phyloP scores from a whole-genome alignment of 2,329 filamentous ascomycete genomes.

The Paecilomyces formosus region DNA sequence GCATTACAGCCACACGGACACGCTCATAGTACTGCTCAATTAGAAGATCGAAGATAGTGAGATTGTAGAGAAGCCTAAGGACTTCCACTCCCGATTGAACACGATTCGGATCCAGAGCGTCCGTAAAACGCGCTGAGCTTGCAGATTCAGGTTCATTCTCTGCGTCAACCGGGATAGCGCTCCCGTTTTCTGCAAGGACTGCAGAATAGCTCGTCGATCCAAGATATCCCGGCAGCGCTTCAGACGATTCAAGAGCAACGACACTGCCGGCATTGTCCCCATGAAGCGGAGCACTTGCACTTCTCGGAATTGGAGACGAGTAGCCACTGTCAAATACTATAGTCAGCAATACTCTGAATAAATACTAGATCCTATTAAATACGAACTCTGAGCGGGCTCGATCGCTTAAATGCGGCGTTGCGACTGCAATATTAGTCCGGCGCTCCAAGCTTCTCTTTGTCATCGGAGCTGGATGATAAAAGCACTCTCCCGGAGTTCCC shows the following conservation, averaged over 20 bases:
- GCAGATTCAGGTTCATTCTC: slow-evolving; percentile 11
- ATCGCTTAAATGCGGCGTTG: background rate
- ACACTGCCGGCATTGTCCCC: background rate
- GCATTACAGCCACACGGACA: slow-evolving; percentile 15
- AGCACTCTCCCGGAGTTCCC: slow-evolving; percentile 22
- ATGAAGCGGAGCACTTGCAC: background rate
- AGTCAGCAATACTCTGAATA: background rate
- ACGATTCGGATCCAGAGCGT: slow-evolving; percentile 18
- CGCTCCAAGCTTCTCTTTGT: slow-evolving; percentile 15
- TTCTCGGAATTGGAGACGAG: background rate
- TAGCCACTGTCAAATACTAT: background rate
- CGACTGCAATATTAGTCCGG: background rate
- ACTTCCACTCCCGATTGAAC: slow-evolving; percentile 24
- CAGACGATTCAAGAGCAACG: slow-evolving; percentile 14
- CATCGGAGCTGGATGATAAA: slow-evolving; percentile 33
- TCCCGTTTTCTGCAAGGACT: slow-evolving; percentile 24
- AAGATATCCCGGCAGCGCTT: slow-evolving; percentile 22
- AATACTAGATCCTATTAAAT: background rate
- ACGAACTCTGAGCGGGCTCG: background rate
- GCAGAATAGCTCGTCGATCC: slow-evolving; percentile 29
- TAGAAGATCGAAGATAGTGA: slow-evolving; percentile 16
- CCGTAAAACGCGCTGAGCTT: slow-evolving; percentile 7
- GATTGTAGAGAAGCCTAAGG: slow-evolving; percentile 19
- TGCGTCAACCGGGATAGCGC: slow-evolving; percentile 24
- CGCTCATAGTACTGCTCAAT: slow-evolving; percentile 18